Evolutionary conservation across 2,329 filamentous ascomycete genomes (phyloP).

Genomic region (Mariannaea elegans): DNA sequence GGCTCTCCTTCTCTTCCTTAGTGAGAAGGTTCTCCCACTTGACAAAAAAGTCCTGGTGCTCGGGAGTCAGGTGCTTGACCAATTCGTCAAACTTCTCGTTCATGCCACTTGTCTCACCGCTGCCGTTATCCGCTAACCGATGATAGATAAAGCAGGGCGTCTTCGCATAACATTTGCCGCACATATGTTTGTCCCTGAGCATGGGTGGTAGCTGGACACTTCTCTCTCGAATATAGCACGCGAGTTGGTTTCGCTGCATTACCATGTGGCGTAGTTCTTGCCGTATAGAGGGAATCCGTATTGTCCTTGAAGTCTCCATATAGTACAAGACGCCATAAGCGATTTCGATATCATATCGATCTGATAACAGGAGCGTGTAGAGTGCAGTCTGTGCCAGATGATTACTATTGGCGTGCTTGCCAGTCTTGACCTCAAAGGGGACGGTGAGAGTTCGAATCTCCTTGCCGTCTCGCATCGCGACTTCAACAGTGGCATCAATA

Average conservation of each 20-base stretch:
- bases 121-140: slow-evolving; percentile 85
- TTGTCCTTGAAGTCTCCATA: slow-evolving; percentile 87
- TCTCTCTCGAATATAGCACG: slow-evolving; percentile 83
- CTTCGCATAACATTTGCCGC: slow-evolving; percentile 89
- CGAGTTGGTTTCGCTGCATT: slow-evolving; percentile 91
- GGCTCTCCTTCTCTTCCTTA: slow-evolving; percentile 90
- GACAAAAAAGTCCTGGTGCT: slow-evolving; percentile 84
- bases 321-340: slow-evolving; percentile 94
- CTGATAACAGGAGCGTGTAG: slow-evolving; percentile 90
- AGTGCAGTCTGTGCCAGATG: slow-evolving; percentile 95
- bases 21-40: slow-evolving; percentile 96
- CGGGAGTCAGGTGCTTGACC: slow-evolving; percentile 77
- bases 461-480: slow-evolving; percentile 78
- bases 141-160: slow-evolving; percentile 93
- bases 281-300: slow-evolving; percentile 84
- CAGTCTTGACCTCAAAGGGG: slow-evolving; percentile 95
- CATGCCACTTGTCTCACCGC: slow-evolving; percentile 82
- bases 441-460: slow-evolving; percentile 77
- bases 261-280: slow-evolving; percentile 96
- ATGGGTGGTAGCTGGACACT: slow-evolving; percentile 84
- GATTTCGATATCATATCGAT: slow-evolving; percentile 93
- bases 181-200: slow-evolving; percentile 82
- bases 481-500: slow-evolving; percentile 95
- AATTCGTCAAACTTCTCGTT: slow-evolving; percentile 83
- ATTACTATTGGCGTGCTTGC: slow-evolving; percentile 80